Base-by-base conservation (phyloP, 2,329 filamentous ascomycete genomes). In the Microsporum audouinii region DNA sequence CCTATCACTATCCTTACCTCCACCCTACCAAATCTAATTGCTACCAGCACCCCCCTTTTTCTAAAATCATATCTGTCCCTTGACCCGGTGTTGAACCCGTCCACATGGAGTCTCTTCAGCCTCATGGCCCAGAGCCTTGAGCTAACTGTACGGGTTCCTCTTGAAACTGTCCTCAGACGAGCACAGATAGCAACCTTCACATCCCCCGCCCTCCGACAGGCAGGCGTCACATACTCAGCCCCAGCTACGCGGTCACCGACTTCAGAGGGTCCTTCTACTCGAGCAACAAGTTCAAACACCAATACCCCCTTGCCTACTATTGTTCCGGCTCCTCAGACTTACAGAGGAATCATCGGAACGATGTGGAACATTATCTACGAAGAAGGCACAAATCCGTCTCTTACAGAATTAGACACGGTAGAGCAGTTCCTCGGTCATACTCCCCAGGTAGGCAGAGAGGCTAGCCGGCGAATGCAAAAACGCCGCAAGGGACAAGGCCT, bases 151-250 rank as follows among this genome's bases (percentile, higher is more conserved):
- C 91, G 92, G 69, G 83, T 97, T 10, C 94, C 94, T 0, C 79
- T 97, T 3, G 94, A 99, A 75, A 97, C 92, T 0, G 88, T 96
- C 14, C 81, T 97, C 5, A 86, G 94, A 56, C 84, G 94, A 63
- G 92, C 89, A 3, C 94, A 99, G 73, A 87, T 94, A 62, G 80
- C 86, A 1, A 84, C 90, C 0, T 80, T 89, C 53, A 80, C 80
- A 14, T 79, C 80, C 12, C 79, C 80, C 1, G 82, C 84, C 38
- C 65, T 77, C 39, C 72, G 71, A 29, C 73, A 75, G 62, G 70
- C 71, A 45, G 68, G 66, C 36, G 39, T 51, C 27, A 61, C 61
- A 27, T 63, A 66, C 5, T 66, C 67, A 10, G 61, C 69, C 14
- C 61, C 61, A 27, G 61, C 68, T 1, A 45, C 63, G 7, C 41